A percentile compares a stretch with the other conserved stretches of the same genome.
Evolutionary conservation across 2,329 filamentous ascomycete genomes (phyloP).

Genomic region (Epichloe aotearoae): DNA sequence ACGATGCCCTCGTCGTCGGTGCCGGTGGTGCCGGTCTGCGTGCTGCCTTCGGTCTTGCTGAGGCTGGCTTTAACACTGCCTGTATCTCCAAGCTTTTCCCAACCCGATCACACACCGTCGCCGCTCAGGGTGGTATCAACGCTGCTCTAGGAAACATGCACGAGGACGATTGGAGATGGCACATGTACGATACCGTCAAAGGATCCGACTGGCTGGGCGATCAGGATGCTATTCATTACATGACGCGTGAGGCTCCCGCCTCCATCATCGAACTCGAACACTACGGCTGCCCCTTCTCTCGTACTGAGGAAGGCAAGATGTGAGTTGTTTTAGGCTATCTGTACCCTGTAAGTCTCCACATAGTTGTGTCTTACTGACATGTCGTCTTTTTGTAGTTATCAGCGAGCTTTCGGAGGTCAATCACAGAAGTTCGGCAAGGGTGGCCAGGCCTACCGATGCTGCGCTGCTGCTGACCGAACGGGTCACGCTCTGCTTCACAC

Average conservation of each 20-base stretch:
- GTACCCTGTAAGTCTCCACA: not conserved
- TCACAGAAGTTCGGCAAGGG: constrained; percentile 92
- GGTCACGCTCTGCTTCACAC: constrained; percentile 97
- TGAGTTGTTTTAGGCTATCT: constrained; percentile 27
- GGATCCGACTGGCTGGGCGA: constrained; percentile 95
- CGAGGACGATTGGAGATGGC: constrained; percentile 97
- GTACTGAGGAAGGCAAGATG: constrained; percentile 95
- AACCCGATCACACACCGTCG: constrained; percentile 74
- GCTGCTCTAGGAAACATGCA: constrained; percentile 91
- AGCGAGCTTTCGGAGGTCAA: constrained; percentile 96
- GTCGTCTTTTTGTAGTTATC: constrained; percentile 50
- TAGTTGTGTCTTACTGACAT: not conserved
- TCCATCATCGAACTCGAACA: constrained; percentile 93
- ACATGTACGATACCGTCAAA: constrained; percentile 99
- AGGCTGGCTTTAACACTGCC: constrained; percentile 81
- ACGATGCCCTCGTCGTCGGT: constrained; percentile 90
- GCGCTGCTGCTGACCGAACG: constrained; percentile 89
- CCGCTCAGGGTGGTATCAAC: constrained; percentile 74
- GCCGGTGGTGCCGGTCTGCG: constrained; percentile 71
- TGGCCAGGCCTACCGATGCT: constrained; percentile 95
- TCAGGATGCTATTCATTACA: constrained; percentile 96
- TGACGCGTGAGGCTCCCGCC: constrained; percentile 86
- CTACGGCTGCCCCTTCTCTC: constrained; percentile 92
- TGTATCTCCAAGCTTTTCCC: constrained; percentile 83
- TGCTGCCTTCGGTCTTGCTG: constrained; percentile 73